phyloP scores from a whole-genome alignment of 176 grass and related monocot genomes.

The Luzula sylvatica region DNA sequence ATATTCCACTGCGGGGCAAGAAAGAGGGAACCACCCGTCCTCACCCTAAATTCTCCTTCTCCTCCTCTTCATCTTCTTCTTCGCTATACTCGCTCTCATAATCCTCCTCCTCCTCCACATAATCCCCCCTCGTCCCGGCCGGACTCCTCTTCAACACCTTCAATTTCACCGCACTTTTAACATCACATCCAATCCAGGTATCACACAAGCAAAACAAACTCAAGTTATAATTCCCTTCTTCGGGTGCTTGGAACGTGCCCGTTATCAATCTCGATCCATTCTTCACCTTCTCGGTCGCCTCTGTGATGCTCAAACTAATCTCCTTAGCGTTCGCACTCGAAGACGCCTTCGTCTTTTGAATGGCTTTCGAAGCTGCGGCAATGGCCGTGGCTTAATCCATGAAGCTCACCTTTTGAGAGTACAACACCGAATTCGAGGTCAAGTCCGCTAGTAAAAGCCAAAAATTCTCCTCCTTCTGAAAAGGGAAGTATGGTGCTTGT shows the following conservation, averaged over 20 bases:
- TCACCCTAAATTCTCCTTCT: conserved; percentile 57
- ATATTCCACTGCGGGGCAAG: too few species aligned
- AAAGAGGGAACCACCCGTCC: too few species aligned
- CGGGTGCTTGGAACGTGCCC: conserved; percentile 86
- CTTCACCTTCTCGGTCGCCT: conserved; percentile 87
- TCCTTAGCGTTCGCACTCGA: conserved; percentile 52
- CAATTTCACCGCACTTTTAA: conserved; percentile 70
- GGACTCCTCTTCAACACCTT: conserved; percentile 81
- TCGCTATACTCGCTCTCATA: conserved; percentile 98
- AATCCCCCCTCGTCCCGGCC: conserved; percentile 47
- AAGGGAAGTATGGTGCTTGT: conserved; percentile 63
- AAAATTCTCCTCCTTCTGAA: conserved; percentile 96
- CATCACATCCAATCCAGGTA: conserved; percentile 78
- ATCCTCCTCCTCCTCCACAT: conserved; percentile 53
- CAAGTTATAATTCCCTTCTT: conserved; percentile 66
- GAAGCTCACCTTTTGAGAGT: conserved; percentile 91
- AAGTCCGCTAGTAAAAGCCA: conserved; percentile 79
- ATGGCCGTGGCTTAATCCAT: conserved; percentile 75
- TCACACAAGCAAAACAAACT: conserved; percentile 71
- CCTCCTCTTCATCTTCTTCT: conserved; percentile 75
- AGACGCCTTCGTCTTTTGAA: conserved; percentile 83
- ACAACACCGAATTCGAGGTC: conserved; percentile 68
- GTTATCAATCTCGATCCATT: conserved; percentile 68
- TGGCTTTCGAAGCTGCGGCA: conserved; percentile 75
- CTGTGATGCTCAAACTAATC: conserved; percentile 50